phyloP scores from a whole-genome alignment of 371 early-diverging fungal genomes.

The Mucor mucedo region DNA sequence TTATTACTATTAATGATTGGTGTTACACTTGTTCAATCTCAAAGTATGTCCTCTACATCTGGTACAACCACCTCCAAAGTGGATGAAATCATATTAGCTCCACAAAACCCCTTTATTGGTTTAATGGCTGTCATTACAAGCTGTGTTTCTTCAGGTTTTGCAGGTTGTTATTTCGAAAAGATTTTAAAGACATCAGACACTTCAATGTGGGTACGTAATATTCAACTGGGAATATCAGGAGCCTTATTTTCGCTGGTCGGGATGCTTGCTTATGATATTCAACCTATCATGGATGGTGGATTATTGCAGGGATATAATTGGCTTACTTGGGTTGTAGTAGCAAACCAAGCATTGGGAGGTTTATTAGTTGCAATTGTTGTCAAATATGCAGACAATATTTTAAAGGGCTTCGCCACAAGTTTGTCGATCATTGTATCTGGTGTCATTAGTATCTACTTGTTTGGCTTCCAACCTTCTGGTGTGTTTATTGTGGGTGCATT shows the following conservation, averaged over 20 bases:
- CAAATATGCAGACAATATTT: conserved; percentile 89
- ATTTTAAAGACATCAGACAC: conserved; percentile 68
- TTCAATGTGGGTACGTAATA: conserved; percentile 82
- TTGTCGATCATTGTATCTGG: conserved; percentile 87
- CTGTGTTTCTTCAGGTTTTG: conserved; percentile 72
- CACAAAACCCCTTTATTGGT: conserved; percentile 62
- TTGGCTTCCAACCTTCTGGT: conserved; percentile 73
- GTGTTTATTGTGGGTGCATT: conserved; percentile 74
- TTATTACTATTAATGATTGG: conserved; percentile 85
- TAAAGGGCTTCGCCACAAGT: conserved; percentile 88
- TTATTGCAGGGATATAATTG: conserved; percentile 78
- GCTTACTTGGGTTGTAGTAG: conserved; percentile 77
- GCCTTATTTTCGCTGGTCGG: conserved; percentile 67
- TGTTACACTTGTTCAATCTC: conserved; percentile 87
- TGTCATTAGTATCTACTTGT: conserved; percentile 73
- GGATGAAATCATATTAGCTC: conserved; percentile 30
- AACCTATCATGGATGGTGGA: conserved; percentile 63
- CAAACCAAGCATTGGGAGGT: conserved; percentile 85
- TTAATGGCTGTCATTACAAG: conserved; percentile 66
- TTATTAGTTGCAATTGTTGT: conserved; percentile 86
- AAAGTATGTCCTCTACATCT: conserved; percentile 35
- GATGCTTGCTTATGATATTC: conserved; percentile 69
- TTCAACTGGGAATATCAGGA: conserved; percentile 74
- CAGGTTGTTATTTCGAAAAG: conserved; percentile 76
- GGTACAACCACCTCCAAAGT: conserved; percentile 7